These are phyloP conservation scores for Firmiana major DNA, from an alignment of 345 rosid genomes.

Conservation along the genomic window DNA sequence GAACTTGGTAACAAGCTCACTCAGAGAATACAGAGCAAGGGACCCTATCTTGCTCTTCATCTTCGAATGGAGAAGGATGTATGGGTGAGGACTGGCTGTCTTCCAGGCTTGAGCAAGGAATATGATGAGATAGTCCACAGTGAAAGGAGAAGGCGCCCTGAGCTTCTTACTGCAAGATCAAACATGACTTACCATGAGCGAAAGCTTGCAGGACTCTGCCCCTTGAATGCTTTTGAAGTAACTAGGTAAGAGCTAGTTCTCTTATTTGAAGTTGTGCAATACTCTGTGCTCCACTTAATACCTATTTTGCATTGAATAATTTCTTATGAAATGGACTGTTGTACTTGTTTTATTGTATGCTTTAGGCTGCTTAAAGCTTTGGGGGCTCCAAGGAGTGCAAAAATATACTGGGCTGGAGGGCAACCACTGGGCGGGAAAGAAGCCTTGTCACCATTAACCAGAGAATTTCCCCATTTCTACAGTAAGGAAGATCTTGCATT, in stretches of 20 bases:
- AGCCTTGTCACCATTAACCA: constrained; percentile 61
- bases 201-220: constrained; percentile 89
- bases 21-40: constrained; percentile 73
- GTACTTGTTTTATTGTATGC: not conserved
- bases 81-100: constrained; percentile 97
- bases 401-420: constrained; percentile 96
- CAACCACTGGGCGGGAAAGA: constrained; percentile 81
- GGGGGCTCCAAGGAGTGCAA: constrained; percentile 67
- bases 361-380: constrained; percentile 90
- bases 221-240: constrained; percentile 82
- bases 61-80: constrained; percentile 89
- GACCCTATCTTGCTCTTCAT: constrained; percentile 91
- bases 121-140: constrained; percentile 64
- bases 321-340: not conserved
- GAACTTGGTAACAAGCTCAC: constrained; percentile 78
- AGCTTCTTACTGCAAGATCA: constrained; percentile 80
- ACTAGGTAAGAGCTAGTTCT: constrained; percentile 48
- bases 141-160: constrained; percentile 81
- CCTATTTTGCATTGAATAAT: not conserved
- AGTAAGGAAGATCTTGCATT: constrained; percentile 78
- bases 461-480: constrained; percentile 68
- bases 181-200: constrained; percentile 77
- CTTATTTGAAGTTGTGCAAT: not conserved
- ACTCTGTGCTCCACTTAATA: not conserved
- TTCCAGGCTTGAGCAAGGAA: constrained; percentile 68